These are phyloP conservation scores for Pichia sp. DNA, from an alignment of 1,139 yeast genomes.

Conservation along the genomic window DNA sequence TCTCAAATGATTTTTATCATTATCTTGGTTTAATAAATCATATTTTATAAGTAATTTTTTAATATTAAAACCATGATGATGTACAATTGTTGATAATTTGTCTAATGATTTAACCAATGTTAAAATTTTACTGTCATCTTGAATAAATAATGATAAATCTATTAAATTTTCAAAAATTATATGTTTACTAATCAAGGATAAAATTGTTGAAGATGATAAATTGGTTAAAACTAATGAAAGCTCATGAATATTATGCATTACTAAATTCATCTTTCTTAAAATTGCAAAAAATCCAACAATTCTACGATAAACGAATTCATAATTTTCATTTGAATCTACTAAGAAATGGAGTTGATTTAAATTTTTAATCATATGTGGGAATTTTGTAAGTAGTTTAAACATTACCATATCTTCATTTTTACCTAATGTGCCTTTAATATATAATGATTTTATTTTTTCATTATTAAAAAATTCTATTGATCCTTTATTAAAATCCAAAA, in stretches of 20 bases:
- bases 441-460: slow-evolving; percentile 16
- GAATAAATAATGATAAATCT: slow-evolving; percentile 23
- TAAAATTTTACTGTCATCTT: slow-evolving; percentile 27
- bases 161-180: slow-evolving; percentile 26
- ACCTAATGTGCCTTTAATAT: slow-evolving; percentile 24
- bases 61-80: slow-evolving; percentile 21
- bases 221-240: slow-evolving; percentile 27
- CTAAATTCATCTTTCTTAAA: slow-evolving; percentile 24
- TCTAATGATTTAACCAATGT: slow-evolving; percentile 26
- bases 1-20: slow-evolving; percentile 28
- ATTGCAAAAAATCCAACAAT: slow-evolving; percentile 26
- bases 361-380: slow-evolving; percentile 22
- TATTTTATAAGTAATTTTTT: slow-evolving; percentile 22
- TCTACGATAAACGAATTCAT: slow-evolving; percentile 27
- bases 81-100: slow-evolving; percentile 21
- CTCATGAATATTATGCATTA: slow-evolving; percentile 21
- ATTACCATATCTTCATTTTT: slow-evolving; percentile 29
- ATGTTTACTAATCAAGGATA: slow-evolving; percentile 24
- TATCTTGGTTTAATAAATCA: slow-evolving; percentile 20
- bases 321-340: slow-evolving; percentile 20
- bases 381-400: slow-evolving; percentile 24
- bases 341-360: slow-evolving; percentile 24
- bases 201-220: slow-evolving; percentile 27
- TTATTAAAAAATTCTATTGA: slow-evolving; percentile 22
- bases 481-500: slow-evolving; percentile 21